These are phyloP conservation scores for Ceratocystis eucalypticola DNA, from an alignment of 2,329 filamentous ascomycete species.

Conservation along the genomic window DNA sequence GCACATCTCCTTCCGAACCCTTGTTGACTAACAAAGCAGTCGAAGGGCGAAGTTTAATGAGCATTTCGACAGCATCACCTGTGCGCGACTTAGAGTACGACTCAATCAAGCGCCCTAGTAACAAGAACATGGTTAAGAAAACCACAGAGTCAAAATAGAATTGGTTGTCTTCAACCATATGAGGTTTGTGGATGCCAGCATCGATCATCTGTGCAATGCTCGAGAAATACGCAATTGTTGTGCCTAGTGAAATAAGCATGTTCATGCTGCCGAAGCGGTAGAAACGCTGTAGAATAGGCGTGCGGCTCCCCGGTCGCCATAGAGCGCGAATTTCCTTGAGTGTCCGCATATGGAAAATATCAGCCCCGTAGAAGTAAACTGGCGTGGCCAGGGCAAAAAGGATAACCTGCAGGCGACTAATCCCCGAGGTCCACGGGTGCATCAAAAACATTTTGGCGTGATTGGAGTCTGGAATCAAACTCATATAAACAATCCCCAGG, in stretches of 20 bases:
- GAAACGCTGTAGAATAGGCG: conserved; percentile 60
- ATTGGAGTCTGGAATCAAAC: conserved; percentile 50
- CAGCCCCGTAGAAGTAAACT: conserved; percentile 74
- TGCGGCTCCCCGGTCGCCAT: conserved; percentile 63
- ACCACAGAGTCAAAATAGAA: conserved; percentile 90
- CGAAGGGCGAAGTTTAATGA: conserved; percentile 64
- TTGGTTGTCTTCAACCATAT: conserved; percentile 34
- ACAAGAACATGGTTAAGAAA: conserved; percentile 77
- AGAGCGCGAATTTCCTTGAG: conserved; percentile 64
- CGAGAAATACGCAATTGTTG: conserved; percentile 73
- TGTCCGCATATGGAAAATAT: conserved; percentile 69
- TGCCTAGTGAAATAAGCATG: conserved; percentile 78
- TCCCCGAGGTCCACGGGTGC: conserved; percentile 54
- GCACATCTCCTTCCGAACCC: conserved; percentile 27
- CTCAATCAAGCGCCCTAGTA: conserved; percentile 62
- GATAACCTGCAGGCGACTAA: conserved; percentile 64
- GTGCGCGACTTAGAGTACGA: conserved; percentile 85
- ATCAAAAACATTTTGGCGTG: conserved; percentile 51
- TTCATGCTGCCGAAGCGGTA: conserved; percentile 97
- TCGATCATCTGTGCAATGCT: conserved; percentile 67
- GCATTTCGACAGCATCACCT: conserved; percentile 67
- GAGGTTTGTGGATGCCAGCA: conserved; percentile 33
- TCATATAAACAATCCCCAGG: conserved; percentile 87
- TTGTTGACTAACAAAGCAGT: conserved; percentile 57
- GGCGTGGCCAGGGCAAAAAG: conserved; percentile 72